Conservation (phyloP, 2,329 filamentous ascomycete genomes). For the Sphaerulina vaccinii region DNA sequence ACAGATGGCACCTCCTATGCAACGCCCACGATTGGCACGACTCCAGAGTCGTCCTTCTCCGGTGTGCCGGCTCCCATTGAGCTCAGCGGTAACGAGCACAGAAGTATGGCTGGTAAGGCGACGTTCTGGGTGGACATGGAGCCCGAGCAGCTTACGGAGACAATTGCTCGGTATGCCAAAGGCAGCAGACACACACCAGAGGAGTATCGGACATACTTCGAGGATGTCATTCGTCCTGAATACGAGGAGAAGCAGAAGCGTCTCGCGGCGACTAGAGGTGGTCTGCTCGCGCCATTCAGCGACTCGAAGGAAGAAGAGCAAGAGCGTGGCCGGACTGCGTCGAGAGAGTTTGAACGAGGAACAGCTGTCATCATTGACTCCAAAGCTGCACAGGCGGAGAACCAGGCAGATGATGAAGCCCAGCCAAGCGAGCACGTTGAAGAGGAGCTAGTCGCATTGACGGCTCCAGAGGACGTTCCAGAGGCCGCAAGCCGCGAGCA, state of each 20-base stretch:
- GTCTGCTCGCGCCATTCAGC: not conserved
- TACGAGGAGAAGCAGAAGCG: constrained; percentile 19
- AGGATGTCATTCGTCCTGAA: constrained; percentile 23
- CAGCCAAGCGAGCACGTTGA: no score
- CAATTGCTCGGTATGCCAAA: constrained; percentile 20
- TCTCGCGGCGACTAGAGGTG: not conserved
- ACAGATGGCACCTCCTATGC: constrained; percentile 13
- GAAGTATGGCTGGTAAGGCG: constrained; percentile 21
- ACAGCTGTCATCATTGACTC: no score
- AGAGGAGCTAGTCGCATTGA: no score
- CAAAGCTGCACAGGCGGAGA: no score
- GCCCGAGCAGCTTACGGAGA: constrained; percentile 13
- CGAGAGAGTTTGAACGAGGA: no score
- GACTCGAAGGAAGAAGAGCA: not conserved
- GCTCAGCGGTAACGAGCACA: constrained; percentile 20
- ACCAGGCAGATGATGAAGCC: no score
- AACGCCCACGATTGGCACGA: not conserved
- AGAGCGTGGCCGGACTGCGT: not conserved
- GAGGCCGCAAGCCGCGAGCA: no score
- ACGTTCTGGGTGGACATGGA: constrained; percentile 25
- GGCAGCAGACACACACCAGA: constrained; percentile 18
- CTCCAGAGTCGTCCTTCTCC: not conserved
- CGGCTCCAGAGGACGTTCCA: no score
- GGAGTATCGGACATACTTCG: constrained; percentile 28
- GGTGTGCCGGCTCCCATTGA: not conserved